Evolutionary conservation across 2,329 filamentous ascomycete species (phyloP).

Genomic region (Thielaviopsis musarum): DNA sequence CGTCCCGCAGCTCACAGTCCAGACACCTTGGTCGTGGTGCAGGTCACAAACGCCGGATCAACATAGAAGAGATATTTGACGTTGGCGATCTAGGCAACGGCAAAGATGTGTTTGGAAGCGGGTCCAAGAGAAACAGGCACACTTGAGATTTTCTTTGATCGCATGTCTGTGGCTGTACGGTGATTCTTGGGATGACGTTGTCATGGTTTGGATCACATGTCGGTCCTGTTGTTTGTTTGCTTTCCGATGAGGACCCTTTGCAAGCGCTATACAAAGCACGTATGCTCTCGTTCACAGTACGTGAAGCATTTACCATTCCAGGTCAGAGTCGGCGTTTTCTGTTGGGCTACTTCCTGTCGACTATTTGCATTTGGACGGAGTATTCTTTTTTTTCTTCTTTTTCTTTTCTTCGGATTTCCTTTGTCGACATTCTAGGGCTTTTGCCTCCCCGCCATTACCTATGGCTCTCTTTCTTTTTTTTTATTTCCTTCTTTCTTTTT

Average conservation of each 20-base stretch:
- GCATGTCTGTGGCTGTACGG: neutral
- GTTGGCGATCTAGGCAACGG: slow-evolving; percentile 44
- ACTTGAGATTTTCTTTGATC: slow-evolving; percentile 16
- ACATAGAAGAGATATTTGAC: slow-evolving; percentile 61
- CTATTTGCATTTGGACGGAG: neutral
- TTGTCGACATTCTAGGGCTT: no score
- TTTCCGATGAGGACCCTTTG: neutral
- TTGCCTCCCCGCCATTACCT: neutral
- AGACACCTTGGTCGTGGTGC: slow-evolving; percentile 42
- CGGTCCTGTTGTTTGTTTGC: neutral
- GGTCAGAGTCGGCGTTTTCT: no score
- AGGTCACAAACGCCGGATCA: slow-evolving; percentile 56
- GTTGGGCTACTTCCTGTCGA: neutral
- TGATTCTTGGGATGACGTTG: neutral
- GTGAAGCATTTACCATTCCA: neutral
- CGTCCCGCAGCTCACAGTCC: slow-evolving; percentile 15
- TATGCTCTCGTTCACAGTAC: neutral
- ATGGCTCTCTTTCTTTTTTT: neutral
- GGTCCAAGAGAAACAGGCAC: slow-evolving; percentile 35
- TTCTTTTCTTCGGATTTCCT: neutral
- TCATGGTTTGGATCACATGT: neutral
- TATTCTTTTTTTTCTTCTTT: neutral
- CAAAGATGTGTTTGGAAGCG: slow-evolving; percentile 39
- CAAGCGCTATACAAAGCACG: neutral
- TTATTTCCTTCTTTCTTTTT: neutral